A percentile compares a stretch with the other conserved stretches of the same genome.
Evolutionary conservation across 1,284 basidiomycete genomes (phyloP).

Genomic region (Takashimella tepidaria): DNA sequence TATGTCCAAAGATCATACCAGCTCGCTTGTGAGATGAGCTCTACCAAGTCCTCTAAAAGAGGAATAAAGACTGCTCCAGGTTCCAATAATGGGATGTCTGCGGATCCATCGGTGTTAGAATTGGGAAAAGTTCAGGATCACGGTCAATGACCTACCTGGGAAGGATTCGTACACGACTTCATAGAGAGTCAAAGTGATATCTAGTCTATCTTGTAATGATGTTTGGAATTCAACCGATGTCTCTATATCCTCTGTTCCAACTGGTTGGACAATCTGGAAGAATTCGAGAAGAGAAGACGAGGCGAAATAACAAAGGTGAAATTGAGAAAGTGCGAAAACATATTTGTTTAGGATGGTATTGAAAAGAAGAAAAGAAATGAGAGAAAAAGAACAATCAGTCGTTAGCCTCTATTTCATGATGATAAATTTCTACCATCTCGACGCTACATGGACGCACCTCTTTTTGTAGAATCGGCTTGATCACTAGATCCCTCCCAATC

Average conservation of each 20-base stretch:
- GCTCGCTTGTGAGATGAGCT: conserved; percentile 34
- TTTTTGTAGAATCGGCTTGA: conserved; percentile 22
- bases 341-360: no score
- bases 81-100: conserved; percentile 29
- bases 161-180: conserved; percentile 24
- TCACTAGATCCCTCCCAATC: conserved; percentile 32
- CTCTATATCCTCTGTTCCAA: conserved; percentile 7
- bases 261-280: conserved; percentile 29
- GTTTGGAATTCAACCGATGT: conserved; percentile 23
- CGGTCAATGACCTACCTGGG: conserved; percentile 15
- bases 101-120: neutral
- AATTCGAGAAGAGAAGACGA: neutral
- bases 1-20: conserved; percentile 41
- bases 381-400: no score
- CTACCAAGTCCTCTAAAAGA: conserved; percentile 40
- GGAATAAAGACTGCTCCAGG: conserved; percentile 43
- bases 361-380: no score
- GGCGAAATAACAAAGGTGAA: no score
- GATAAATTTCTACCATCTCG: no score
- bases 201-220: conserved; percentile 32
- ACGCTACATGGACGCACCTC: no score
- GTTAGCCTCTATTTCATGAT: no score
- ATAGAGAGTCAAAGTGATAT: conserved; percentile 37
- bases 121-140: neutral
- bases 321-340: no score